phyloP scores from a whole-genome alignment of 805 yeast species.

The Zygosaccharomyces gambellarensis region DNA sequence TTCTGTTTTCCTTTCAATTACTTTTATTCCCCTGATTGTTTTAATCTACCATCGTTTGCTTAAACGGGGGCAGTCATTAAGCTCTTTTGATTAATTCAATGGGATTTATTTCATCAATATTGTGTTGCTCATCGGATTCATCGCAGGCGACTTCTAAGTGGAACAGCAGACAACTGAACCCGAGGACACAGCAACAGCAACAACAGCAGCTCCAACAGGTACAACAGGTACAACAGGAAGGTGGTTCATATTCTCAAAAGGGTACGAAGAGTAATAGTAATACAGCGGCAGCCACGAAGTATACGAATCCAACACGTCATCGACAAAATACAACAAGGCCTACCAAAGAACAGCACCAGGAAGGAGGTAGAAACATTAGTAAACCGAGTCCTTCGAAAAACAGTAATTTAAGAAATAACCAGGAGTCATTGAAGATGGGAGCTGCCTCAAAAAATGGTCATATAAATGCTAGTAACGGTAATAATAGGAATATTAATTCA shows the following conservation, averaged over 20 bases:
- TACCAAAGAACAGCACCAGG: neutral
- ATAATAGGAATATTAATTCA: conserved; percentile 2
- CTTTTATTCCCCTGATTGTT: too few relatives aligned
- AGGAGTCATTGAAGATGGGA: conserved; percentile 6
- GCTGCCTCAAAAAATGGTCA: neutral
- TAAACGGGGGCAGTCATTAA: neutral
- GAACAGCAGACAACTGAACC: conserved; percentile 10
- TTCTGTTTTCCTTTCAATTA: neutral
- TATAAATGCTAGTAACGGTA: neutral
- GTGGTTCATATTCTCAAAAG: conserved; percentile 2
- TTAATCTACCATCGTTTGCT: neutral
- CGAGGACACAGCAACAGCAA: conserved; percentile 6
- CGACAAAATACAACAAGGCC: neutral
- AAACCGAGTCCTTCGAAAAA: neutral
- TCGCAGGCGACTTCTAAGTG: conserved; percentile 15
- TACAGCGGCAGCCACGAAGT: too few relatives aligned
- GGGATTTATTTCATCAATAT: conserved; percentile 35
- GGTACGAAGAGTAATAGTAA: neutral
- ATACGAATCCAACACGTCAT: neutral
- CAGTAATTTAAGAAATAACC: conserved; percentile 2
- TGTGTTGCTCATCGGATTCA: conserved; percentile 19
- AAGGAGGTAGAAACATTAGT: neutral
- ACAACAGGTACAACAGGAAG: neutral
- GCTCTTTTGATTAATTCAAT: conserved; percentile 16
- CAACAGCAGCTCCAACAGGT: conserved; percentile 1